Conservation (phyloP, 1,284 basidiomycete genomes). For the Microbotryum lychnidis-dioicae region DNA sequence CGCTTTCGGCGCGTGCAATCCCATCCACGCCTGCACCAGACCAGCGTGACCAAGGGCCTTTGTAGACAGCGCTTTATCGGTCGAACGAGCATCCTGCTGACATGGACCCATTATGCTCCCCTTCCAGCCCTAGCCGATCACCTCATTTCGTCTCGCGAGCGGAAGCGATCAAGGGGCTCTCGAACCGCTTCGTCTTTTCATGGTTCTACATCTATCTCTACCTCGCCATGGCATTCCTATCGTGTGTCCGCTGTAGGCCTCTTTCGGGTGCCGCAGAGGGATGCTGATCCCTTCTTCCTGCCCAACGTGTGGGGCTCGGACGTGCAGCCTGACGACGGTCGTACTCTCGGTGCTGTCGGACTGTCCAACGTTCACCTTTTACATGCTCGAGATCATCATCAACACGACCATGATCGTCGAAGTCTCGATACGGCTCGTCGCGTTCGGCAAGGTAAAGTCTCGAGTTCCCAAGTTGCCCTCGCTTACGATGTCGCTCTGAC, state of each 20-base stretch:
- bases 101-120: too few relatives aligned
- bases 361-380: constrained; percentile 56
- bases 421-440: constrained; percentile 76
- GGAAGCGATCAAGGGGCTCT: constrained; percentile 68
- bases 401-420: constrained; percentile 87
- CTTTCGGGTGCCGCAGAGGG: background rate
- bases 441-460: constrained; percentile 70
- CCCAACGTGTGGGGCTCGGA: background rate
- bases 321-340: constrained; percentile 61
- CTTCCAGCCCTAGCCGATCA: background rate
- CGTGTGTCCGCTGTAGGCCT: constrained; percentile 35
- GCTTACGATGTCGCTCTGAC: background rate
- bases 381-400: constrained; percentile 80
- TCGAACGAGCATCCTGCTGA: too few relatives aligned
- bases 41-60: too few relatives aligned
- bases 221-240: constrained; percentile 77
- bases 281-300: background rate
- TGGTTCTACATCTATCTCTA: constrained; percentile 55
- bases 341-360: constrained; percentile 62
- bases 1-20: background rate
- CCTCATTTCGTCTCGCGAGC: constrained; percentile 51
- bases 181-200: constrained; percentile 77
- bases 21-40: background rate
- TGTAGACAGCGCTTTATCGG: too few relatives aligned
- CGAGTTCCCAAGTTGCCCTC: background rate